Conservation (phyloP, 176 grass and related monocot genomes). For the Eragrostis curvula region DNA sequence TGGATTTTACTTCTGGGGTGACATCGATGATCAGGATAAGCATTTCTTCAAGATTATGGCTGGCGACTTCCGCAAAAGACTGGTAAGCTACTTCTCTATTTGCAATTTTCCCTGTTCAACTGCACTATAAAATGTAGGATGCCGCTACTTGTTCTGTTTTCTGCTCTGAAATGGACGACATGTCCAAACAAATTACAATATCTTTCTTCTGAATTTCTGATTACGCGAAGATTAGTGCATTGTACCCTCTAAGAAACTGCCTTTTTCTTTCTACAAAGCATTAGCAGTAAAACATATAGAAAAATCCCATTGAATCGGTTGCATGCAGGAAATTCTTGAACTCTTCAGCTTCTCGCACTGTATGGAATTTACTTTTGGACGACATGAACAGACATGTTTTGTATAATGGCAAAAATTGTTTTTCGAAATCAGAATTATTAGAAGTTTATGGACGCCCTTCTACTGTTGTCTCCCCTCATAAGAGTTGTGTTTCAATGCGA, state of each 20-base stretch:
- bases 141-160: neutral
- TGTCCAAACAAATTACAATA: neutral
- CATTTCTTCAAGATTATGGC: constrained; percentile 28
- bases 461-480: neutral
- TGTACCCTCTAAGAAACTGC: no score
- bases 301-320: neutral
- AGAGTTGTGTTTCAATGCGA: neutral
- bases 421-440: no score
- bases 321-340: no score
- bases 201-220: neutral
- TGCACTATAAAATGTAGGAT: neutral
- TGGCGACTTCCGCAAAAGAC: constrained; percentile 15
- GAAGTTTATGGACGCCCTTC: no score
- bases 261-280: neutral
- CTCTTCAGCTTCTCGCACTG: no score
- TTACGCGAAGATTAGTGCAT: neutral
- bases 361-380: no score
- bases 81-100: constrained; percentile 21
- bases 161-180: neutral
- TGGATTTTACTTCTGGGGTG: neutral
- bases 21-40: neutral
- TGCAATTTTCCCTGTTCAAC: neutral
- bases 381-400: no score
- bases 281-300: neutral
- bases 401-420: neutral